Base-by-base conservation (phyloP, 23 red algal genomes). In the Agarophyton chilense region DNA sequence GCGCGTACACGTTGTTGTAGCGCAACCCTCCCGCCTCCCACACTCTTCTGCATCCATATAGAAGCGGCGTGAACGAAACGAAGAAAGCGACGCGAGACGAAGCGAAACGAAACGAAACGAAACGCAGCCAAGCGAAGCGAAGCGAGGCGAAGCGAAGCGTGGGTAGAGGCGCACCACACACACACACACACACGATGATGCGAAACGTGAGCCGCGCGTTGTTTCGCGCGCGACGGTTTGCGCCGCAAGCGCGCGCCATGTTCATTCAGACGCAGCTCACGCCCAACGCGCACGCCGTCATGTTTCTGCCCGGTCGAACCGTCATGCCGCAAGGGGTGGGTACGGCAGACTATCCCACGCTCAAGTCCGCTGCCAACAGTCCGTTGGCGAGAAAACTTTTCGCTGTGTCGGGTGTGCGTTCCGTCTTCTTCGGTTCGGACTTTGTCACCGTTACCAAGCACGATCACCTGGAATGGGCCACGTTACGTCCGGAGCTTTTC, bases 381-480 rank as follows among this genome's bases (percentile, higher is more conserved):
- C 93, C 97, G 66, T 79, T 99, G 54, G 97, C 97, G 41, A 81
- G 92, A 18, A 67, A 72, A 31, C 89, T 99, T 28, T 92, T 99
- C 77, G 43, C 57, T 2, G 66, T 99, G 33, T 35, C 92, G 34
- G 97, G 97, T 10, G 94, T 99, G 60, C 67, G 79, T 21, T 67
- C 81, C 4, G 97, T 99, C 19, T 95, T 99, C 72, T 92, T 95
- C 29, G 97, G 93, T 24, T 25, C 81, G 42, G 93, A 99, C 51
- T 99, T 99, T 83, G 81, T 99, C 13, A 99, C 97, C 6, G 90
- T 99, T 16, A 95, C 93, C 21, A 99, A 99, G 72, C 44, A 89
- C 46, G 86, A 92, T 40, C 55, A 55, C 31, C 71, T 99, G 36
- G 72, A 93, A 1, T 99, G 97, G 97, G 65, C 67, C 38, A 93